Evolutionary conservation across 768 basidiomycete species (phyloP).

Genomic region (Obba rivulosa): DNA sequence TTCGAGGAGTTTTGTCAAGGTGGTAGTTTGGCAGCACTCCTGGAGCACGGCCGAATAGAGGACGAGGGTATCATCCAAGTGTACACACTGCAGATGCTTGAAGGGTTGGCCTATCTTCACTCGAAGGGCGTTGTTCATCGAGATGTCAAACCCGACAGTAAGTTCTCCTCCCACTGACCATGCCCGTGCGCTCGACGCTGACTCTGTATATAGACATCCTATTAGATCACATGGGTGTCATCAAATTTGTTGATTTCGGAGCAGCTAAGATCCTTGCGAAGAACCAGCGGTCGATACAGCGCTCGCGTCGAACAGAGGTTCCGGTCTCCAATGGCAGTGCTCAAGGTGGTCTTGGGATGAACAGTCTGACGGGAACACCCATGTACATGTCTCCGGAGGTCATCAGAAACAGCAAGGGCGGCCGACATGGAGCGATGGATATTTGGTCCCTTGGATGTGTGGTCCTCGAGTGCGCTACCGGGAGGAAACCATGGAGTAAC

Average conservation of each 20-base stretch:
- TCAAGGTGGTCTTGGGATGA: conserved; percentile 31
- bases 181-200: neutral
- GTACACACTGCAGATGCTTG: conserved; percentile 95
- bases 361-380: conserved; percentile 92
- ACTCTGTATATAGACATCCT: conserved; percentile 67
- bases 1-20: conserved; percentile 99
- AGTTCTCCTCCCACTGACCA: conserved; percentile 28
- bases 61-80: conserved; percentile 94
- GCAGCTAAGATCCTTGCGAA: conserved; percentile 95
- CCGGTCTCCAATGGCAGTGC: conserved; percentile 28
- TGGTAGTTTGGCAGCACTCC: conserved; percentile 80
- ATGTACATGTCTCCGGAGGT: conserved; percentile 99
- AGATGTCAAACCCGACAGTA: conserved; percentile 98
- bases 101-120: conserved; percentile 91
- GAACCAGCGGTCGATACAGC: conserved; percentile 75
- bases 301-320: conserved; percentile 56
- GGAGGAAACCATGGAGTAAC: conserved; percentile 97
- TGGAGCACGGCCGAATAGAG: conserved; percentile 93
- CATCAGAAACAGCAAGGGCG: conserved; percentile 88
- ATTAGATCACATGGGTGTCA: conserved; percentile 81
- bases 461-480: conserved; percentile 94
- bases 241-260: conserved; percentile 97
- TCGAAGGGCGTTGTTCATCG: conserved; percentile 90
- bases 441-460: conserved; percentile 98
- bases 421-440: conserved; percentile 93